phyloP scores from a whole-genome alignment of 108 stramenopile species.

The Mayamaea pseudoterrestris region DNA sequence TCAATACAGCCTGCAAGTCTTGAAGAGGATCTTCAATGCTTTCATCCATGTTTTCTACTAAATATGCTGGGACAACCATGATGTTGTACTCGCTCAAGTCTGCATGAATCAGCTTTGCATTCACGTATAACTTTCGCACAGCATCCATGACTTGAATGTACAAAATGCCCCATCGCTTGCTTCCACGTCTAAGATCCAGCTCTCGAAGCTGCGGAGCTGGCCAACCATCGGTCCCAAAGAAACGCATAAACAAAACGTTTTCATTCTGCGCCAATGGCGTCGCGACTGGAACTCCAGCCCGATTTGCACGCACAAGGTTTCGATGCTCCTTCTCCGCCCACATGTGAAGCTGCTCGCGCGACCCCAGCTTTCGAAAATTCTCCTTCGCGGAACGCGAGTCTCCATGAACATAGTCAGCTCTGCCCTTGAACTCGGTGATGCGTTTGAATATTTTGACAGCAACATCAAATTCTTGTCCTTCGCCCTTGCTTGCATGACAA shows the following conservation, averaged over 20 bases:
- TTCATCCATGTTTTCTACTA: conserved; percentile 14
- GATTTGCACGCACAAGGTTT: conserved; percentile 55
- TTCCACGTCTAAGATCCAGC: conserved; percentile 44
- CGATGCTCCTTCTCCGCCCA: conserved; percentile 83
- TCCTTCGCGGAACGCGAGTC: conserved; percentile 49
- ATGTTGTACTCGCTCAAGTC: conserved; percentile 79
- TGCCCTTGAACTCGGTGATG: conserved; percentile 47
- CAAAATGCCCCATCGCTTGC: conserved; percentile 42
- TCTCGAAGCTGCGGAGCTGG: conserved; percentile 68
- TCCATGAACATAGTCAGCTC: conserved; percentile 60
- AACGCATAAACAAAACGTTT: conserved; percentile 73
- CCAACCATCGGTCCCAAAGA: conserved; percentile 74
- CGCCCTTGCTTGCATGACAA: conserved; percentile 53
- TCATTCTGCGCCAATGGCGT: conserved; percentile 46
- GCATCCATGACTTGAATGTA: conserved; percentile 62
- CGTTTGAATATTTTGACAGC: conserved; percentile 80
- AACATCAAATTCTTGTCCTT: conserved; percentile 52
- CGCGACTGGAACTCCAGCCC: conserved; percentile 56
- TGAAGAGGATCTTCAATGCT: conserved; percentile 11
- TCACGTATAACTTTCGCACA: conserved; percentile 33
- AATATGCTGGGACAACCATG: conserved; percentile 37
- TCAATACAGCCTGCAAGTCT: conserved; percentile 49
- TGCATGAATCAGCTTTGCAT: conserved; percentile 58
- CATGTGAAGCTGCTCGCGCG: conserved; percentile 46
- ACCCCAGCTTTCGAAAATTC: conserved; percentile 21